Percentiles rank a stretch among this genome's conserved stretches.
Evolutionary conservation across 129 eudicot genomes (phyloP).

Genomic region (Flaveria bidentis): DNA sequence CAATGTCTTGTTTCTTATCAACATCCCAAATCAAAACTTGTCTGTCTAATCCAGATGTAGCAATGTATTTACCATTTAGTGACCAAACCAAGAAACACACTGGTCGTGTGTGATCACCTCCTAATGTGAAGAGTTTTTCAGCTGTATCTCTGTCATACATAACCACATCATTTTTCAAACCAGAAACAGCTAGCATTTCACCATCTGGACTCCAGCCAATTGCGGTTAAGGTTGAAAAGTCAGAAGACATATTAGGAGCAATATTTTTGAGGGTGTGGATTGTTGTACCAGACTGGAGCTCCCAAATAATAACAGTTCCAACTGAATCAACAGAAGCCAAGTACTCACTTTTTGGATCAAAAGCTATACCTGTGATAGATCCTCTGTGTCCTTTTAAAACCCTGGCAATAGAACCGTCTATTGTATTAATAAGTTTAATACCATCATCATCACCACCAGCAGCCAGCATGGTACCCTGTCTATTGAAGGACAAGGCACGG

Average conservation of each 20-base stretch:
- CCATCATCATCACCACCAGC: constrained; percentile 99
- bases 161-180: constrained; percentile 80
- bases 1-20: constrained; percentile 79
- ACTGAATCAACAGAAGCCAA: constrained; percentile 83
- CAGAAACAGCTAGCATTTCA: constrained; percentile 83
- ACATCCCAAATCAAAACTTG: constrained; percentile 95
- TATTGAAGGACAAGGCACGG: constrained; percentile 82
- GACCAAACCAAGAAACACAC: constrained; percentile 87
- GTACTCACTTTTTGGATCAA: constrained; percentile 93
- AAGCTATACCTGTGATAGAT: constrained; percentile 75
- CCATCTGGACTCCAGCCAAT: constrained; percentile 98
- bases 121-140: constrained; percentile 76
- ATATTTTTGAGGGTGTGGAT: constrained; percentile 67
- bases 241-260: constrained; percentile 62
- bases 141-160: constrained; percentile 99
- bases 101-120: constrained; percentile 79
- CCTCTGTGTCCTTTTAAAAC: constrained; percentile 94
- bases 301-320: constrained; percentile 90
- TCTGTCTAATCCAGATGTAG: constrained; percentile 82
- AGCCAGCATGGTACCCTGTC: constrained; percentile 92
- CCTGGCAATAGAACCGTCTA: constrained; percentile 93
- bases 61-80: constrained; percentile 88
- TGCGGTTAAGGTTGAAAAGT: constrained; percentile 55
- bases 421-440: constrained; percentile 84
- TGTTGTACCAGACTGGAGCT: constrained; percentile 72